Conservation (phyloP, 306 rosid species). For the Ormosia emarginata region DNA sequence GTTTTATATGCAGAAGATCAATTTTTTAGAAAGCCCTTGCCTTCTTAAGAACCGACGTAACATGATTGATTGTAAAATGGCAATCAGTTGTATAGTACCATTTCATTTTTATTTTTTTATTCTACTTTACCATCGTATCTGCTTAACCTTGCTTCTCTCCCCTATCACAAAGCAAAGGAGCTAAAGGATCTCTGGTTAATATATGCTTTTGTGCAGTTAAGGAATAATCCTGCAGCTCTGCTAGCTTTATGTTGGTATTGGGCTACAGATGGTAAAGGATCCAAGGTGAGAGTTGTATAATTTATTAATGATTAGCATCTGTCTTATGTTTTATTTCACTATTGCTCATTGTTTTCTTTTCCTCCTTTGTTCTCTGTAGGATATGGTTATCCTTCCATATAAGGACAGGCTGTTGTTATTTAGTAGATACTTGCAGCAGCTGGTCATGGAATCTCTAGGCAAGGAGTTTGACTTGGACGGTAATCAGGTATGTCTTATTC, state of each 20-base stretch:
- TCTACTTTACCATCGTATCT: neutral
- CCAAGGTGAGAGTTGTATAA: constrained; percentile 61
- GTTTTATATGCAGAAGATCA: neutral
- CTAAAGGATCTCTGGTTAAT: neutral
- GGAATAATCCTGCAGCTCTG: constrained; percentile 87
- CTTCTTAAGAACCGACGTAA: neutral
- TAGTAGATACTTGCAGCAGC: constrained; percentile 94
- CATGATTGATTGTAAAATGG: neutral
- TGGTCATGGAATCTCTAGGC: constrained; percentile 99
- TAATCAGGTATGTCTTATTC: constrained; percentile 64
- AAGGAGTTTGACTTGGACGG: constrained; percentile 99
- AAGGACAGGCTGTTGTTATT: constrained; percentile 89
- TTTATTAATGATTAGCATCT: neutral
- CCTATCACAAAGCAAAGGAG: neutral
- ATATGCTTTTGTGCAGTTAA: constrained; percentile 44
- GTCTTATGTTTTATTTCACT: constrained; percentile 3
- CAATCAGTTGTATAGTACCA: neutral
- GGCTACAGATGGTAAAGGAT: constrained; percentile 95
- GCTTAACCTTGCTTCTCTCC: neutral
- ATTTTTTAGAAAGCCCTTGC: neutral
- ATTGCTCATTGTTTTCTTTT: constrained; percentile 18
- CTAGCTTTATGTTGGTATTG: constrained; percentile 96
- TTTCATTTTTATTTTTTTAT: neutral
- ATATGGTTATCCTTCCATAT: constrained; percentile 98
- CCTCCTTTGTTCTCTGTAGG: constrained; percentile 42